phyloP scores from a whole-genome alignment of 805 yeast genomes.

The Lachancea cidri region DNA sequence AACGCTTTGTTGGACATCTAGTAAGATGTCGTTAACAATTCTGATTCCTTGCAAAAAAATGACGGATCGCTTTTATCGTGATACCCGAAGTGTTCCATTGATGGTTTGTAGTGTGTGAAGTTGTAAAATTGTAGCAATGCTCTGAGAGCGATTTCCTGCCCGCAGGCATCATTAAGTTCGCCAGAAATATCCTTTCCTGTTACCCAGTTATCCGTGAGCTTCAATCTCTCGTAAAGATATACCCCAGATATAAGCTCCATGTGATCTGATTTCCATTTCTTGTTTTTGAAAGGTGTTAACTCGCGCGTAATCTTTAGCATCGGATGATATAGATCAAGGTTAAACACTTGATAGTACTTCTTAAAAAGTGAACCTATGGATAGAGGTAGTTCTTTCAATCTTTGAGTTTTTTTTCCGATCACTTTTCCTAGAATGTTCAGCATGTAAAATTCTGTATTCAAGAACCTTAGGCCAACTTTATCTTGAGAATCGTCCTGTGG shows the following conservation, averaged over 20 bases:
- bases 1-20: not conserved
- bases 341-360: constrained; percentile 50
- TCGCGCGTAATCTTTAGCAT: constrained; percentile 70
- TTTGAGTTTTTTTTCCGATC: constrained; percentile 63
- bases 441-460: constrained; percentile 18
- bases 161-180: constrained; percentile 70
- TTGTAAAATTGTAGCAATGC: constrained; percentile 76
- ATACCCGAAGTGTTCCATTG: constrained; percentile 57
- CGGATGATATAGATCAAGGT: constrained; percentile 58
- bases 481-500: not conserved
- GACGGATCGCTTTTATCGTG: constrained; percentile 34
- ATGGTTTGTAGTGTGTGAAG: constrained; percentile 46
- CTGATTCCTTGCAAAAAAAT: constrained; percentile 40
- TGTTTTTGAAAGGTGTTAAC: constrained; percentile 83
- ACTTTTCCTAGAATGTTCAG: constrained; percentile 53
- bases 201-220: constrained; percentile 81
- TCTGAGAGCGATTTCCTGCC: constrained; percentile 80
- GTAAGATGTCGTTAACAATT: constrained; percentile 27
- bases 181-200: constrained; percentile 74
- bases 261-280: constrained; percentile 88
- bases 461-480: constrained; percentile 9
- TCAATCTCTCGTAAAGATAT: constrained; percentile 66
- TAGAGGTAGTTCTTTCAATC: constrained; percentile 38
- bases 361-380: constrained; percentile 31
- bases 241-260: constrained; percentile 92